Conservation (phyloP, 306 rosid genomes). For the Lathyrus oleraceus region DNA sequence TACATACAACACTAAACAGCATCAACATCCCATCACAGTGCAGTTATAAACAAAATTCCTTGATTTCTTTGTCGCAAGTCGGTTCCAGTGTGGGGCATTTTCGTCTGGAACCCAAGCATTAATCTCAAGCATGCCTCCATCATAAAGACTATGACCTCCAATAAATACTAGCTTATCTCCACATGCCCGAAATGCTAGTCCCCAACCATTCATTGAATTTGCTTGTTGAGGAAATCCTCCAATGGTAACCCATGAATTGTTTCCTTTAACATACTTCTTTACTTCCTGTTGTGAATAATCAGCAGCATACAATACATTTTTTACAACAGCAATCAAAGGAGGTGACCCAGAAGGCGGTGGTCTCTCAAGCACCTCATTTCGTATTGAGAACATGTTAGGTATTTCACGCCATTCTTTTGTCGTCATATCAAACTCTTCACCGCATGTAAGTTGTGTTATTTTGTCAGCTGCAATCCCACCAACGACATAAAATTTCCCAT, state of each 20-base stretch:
- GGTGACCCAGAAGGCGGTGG: conserved; percentile 57
- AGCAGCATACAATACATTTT: conserved; percentile 36
- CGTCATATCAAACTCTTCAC: too few species aligned
- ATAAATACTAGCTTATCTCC: conserved; percentile 60
- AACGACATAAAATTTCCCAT: too few species aligned
- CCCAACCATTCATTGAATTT: conserved; percentile 63
- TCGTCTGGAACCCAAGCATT: conserved; percentile 46
- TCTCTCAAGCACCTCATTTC: conserved; percentile 35
- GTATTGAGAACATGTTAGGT: conserved; percentile 5
- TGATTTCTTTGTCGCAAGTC: conserved; percentile 44
- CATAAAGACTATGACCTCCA: conserved; percentile 43
- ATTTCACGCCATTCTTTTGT: too few species aligned
- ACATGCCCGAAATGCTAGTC: conserved; percentile 68
- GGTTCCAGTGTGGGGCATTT: conserved; percentile 53
- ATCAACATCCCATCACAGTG: conserved; percentile 65
- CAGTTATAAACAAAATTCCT: conserved; percentile 69
- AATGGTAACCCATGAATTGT: background rate
- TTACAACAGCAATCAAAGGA: conserved; percentile 77
- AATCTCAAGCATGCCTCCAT: too few species aligned
- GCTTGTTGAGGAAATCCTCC: conserved; percentile 61
- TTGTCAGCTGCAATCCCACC: too few species aligned
- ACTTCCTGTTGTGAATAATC: conserved; percentile 31
- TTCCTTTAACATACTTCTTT: too few species aligned
- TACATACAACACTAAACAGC: conserved; percentile 40
- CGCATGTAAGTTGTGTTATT: too few species aligned